Evolutionary conservation across 805 yeast genomes (phyloP).

Genomic region (Deakozyma indianensis): DNA sequence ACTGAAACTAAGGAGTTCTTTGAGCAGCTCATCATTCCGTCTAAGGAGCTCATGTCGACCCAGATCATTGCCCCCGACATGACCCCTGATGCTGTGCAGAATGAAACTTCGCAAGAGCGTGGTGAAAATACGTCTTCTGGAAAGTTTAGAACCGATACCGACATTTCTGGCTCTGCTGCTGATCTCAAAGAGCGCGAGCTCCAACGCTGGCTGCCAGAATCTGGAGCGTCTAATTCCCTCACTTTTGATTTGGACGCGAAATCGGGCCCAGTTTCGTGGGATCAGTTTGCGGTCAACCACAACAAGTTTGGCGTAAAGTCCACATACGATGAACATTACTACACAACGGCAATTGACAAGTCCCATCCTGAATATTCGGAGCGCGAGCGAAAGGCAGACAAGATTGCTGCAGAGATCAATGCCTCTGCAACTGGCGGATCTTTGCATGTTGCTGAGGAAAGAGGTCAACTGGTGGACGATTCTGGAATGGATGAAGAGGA

Average conservation of each 20-base stretch:
- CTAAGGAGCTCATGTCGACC: conserved; percentile 38
- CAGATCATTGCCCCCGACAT: conserved; percentile 30
- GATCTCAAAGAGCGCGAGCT: conserved; percentile 53
- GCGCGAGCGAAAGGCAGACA: conserved; percentile 56
- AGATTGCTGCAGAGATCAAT: conserved; percentile 74
- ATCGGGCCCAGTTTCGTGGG: conserved; percentile 41
- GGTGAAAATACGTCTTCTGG: not conserved
- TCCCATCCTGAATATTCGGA: conserved; percentile 58
- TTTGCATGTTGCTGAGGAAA: conserved; percentile 79
- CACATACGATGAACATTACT: conserved; percentile 69
- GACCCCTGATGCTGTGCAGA: conserved; percentile 11
- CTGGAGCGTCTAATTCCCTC: conserved; percentile 4
- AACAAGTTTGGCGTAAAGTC: conserved; percentile 79
- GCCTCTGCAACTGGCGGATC: conserved; percentile 48
- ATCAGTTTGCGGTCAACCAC: conserved; percentile 88
- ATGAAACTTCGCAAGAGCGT: not conserved
- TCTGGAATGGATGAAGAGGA: conserved; percentile 91
- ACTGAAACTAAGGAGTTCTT: conserved; percentile 24
- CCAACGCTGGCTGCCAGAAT: conserved; percentile 48
- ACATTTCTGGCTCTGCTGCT: conserved; percentile 41
- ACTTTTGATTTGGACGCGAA: conserved; percentile 24
- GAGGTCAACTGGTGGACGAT: conserved; percentile 66
- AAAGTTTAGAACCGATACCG: conserved; percentile 69
- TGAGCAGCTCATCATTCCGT: conserved; percentile 31
- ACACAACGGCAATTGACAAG: conserved; percentile 66